Evolutionary conservation across 2,329 filamentous ascomycete species (phyloP), one percentile per base, ranked within the genome.

Genomic region (Aureobasidium sp.): DNA sequence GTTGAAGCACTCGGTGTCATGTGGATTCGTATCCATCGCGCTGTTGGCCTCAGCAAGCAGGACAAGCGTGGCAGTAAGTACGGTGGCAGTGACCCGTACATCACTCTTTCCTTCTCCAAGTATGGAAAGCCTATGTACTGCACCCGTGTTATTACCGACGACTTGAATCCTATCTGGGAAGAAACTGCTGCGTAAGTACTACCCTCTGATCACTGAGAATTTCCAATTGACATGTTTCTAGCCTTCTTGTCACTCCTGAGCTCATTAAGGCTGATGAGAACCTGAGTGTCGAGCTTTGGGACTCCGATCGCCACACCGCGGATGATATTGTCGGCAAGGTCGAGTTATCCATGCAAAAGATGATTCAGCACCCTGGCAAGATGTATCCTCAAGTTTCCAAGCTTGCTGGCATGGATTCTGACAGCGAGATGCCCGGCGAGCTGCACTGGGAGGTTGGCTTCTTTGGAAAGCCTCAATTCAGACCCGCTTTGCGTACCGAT

Each of bases 101-200:
- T 97, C 72, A 97, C 93, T 36, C 82, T 97, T 39, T 88, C 89
- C 44, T 97, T 95, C 79, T 95, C 90, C 70, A 97, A 97, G 74
- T 97, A 97, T 69, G 90, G 89, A 62, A 99, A 99, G 77, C 93
- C 93, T 1, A 95, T 96, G 84, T 97, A 96, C 75, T 97, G 92
- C 75, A 97, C 94, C 1, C 87, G 94, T 52, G 92, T 97, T 57
- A 97, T 97, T 66, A 91, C 93, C 59, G 93, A 97, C 70, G 89
- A 97, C 67, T 82, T 96, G 61, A 96, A 97, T 70, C 94, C 94
- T 0, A 82, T 96, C 5, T 97, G 95, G 79, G 89, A 94, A 70
- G 94, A 97, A 75, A 89, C 85, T 1, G 87, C 90, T 47, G 92
- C 90, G 51, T 55, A 29, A 55, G 51, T 55, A 44, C 61, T 59